Conservation (phyloP, 2,329 filamentous ascomycete species). For the Sporothrix pseudoabietina region DNA sequence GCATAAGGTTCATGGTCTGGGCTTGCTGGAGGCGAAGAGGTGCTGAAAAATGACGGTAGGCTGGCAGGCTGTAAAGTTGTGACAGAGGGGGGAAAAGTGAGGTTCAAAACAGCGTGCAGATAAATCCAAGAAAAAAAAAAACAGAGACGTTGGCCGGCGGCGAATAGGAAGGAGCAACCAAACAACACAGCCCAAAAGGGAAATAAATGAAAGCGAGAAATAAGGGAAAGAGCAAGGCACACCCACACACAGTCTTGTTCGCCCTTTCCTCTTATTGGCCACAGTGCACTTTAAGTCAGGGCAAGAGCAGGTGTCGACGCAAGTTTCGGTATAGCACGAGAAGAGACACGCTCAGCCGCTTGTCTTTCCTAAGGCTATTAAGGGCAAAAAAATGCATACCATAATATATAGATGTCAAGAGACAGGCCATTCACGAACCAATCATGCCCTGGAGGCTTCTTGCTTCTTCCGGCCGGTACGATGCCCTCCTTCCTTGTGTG, state of each 20-base stretch:
- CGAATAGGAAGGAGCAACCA: slow-evolving; percentile 7
- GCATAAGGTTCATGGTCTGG: neutral
- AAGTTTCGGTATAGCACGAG: slow-evolving; percentile 32
- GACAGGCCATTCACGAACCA: neutral
- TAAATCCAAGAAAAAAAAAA: neutral
- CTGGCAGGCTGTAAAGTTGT: neutral
- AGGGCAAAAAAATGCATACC: neutral
- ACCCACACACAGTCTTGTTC: neutral
- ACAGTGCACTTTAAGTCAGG: slow-evolving; percentile 9
- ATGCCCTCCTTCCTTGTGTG: neutral
- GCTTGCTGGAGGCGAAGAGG: neutral
- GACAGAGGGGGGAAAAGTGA: neutral
- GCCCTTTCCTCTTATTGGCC: slow-evolving; percentile 26
- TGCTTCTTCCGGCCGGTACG: slow-evolving; percentile 17
- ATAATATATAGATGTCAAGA: neutral
- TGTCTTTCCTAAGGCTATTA: slow-evolving; percentile 19
- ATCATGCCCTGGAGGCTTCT: neutral
- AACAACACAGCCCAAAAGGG: slow-evolving; percentile 27
- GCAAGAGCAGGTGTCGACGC: slow-evolving; percentile 15
- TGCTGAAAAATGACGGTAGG: neutral
- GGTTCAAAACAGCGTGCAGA: neutral
- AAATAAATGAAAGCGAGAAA: slow-evolving; percentile 8
- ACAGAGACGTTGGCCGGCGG: neutral
- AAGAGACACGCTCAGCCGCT: slow-evolving; percentile 15
- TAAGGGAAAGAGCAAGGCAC: neutral